phyloP scores from a whole-genome alignment of 2,329 filamentous ascomycete genomes.

The Cladosporium cucumerinum region DNA sequence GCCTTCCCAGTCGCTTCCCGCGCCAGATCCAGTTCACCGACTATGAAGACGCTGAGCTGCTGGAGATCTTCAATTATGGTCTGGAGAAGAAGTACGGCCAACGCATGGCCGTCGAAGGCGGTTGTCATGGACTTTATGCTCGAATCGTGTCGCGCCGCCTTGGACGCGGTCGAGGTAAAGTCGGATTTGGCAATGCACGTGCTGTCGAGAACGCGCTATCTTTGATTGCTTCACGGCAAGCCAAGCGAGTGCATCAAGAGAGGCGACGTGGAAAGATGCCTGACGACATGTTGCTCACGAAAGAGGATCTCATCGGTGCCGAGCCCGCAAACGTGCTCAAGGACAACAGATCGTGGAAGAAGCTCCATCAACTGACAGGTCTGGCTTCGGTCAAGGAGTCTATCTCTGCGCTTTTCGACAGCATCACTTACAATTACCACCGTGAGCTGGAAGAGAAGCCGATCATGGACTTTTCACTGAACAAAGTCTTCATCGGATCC shows the following conservation, averaged over 20 bases:
- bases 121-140: conserved; percentile 61
- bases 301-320: conserved; percentile 69
- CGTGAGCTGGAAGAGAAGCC: conserved; percentile 62
- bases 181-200: conserved; percentile 72
- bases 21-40: conserved; percentile 64
- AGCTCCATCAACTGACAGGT: conserved; percentile 59
- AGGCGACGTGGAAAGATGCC: conserved; percentile 29
- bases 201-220: conserved; percentile 65
- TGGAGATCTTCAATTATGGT: conserved; percentile 56
- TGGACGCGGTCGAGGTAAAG: conserved; percentile 58
- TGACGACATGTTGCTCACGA: conserved; percentile 57
- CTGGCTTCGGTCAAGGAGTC: conserved; percentile 61
- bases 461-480: conserved; percentile 59
- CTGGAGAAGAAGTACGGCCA: conserved; percentile 40
- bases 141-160: conserved; percentile 62
- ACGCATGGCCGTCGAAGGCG: conserved; percentile 62
- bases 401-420: conserved; percentile 57
- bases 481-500: conserved; percentile 67
- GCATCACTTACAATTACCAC: conserved; percentile 61
- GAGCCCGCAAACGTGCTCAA: conserved; percentile 56
- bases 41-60: conserved; percentile 63
- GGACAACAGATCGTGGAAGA: conserved; percentile 54
- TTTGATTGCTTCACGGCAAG: too few species aligned
- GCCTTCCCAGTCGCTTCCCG: conserved; percentile 67
- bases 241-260: too few species aligned